Evolutionary conservation across 106 monocot species (phyloP).

Genomic region (Dactylorhiza incarnata): DNA sequence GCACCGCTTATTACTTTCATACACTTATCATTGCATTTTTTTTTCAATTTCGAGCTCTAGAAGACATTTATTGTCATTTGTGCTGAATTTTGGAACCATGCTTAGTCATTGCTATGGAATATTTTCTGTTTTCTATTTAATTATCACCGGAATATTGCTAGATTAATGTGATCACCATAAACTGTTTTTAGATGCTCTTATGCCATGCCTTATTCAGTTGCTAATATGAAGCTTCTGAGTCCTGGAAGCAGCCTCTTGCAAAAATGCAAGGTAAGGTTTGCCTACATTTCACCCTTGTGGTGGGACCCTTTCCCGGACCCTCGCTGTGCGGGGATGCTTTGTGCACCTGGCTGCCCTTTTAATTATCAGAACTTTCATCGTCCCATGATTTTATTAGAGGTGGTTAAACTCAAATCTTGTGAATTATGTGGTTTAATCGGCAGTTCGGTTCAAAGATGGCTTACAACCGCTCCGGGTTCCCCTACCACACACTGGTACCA

Average conservation of each 20-base stretch:
- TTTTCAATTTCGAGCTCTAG: too few relatives aligned
- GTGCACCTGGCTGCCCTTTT: too few relatives aligned
- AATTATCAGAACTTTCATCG: background rate
- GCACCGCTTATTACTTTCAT: too few relatives aligned
- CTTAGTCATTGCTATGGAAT: background rate
- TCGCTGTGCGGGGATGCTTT: too few relatives aligned
- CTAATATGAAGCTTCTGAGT: background rate
- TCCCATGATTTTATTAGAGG: background rate
- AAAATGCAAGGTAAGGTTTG: too few relatives aligned
- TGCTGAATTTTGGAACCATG: background rate
- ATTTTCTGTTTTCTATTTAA: background rate
- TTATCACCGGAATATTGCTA: background rate
- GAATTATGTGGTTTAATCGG: conserved; percentile 5
- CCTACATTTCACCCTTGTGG: too few relatives aligned
- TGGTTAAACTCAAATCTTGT: background rate
- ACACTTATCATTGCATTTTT: too few relatives aligned
- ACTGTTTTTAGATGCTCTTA: background rate
- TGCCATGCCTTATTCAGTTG: background rate
- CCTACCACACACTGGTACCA: conserved; percentile 99
- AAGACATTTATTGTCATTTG: too few relatives aligned
- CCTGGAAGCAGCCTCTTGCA: too few relatives aligned
- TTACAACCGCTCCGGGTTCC: conserved; percentile 87
- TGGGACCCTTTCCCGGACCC: too few relatives aligned
- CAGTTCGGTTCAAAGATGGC: conserved; percentile 94
- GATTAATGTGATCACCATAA: background rate